phyloP scores from a whole-genome alignment of 2,329 filamentous ascomycete species.

The Neopestalotiopsis sp. region DNA sequence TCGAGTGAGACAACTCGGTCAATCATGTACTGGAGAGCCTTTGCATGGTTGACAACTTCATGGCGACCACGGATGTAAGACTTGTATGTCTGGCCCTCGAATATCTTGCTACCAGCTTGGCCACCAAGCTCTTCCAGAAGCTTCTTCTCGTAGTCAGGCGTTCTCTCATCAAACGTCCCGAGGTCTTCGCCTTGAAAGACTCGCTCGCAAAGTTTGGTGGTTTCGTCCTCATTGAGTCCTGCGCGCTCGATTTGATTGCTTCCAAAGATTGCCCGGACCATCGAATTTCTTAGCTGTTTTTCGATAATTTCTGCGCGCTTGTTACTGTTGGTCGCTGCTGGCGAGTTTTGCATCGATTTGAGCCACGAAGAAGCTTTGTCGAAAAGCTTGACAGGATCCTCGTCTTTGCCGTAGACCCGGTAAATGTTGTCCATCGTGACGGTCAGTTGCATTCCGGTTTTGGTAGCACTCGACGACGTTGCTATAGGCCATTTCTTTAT shows the following conservation, averaged over 20 bases:
- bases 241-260: background rate
- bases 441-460: too few relatives aligned
- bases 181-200: background rate
- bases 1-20: conserved; percentile 10
- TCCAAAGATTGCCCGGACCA: background rate
- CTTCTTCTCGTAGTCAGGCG: background rate
- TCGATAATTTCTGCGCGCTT: background rate
- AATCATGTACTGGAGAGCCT: conserved; percentile 20
- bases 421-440: too few relatives aligned
- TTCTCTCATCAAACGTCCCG: background rate
- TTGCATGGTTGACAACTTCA: conserved; percentile 18
- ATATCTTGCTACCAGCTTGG: background rate
- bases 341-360: too few relatives aligned
- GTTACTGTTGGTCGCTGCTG: too few relatives aligned
- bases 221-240: background rate
- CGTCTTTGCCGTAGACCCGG: too few relatives aligned
- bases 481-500: too few relatives aligned
- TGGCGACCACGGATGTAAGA: background rate
- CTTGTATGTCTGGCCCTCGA: background rate
- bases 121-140: background rate
- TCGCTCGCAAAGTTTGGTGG: background rate
- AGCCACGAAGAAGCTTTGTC: too few relatives aligned
- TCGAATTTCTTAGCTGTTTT: background rate
- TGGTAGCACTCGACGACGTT: too few relatives aligned
- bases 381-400: too few relatives aligned